Conservation (phyloP, 768 basidiomycete species). For the Paxillus involutus region DNA sequence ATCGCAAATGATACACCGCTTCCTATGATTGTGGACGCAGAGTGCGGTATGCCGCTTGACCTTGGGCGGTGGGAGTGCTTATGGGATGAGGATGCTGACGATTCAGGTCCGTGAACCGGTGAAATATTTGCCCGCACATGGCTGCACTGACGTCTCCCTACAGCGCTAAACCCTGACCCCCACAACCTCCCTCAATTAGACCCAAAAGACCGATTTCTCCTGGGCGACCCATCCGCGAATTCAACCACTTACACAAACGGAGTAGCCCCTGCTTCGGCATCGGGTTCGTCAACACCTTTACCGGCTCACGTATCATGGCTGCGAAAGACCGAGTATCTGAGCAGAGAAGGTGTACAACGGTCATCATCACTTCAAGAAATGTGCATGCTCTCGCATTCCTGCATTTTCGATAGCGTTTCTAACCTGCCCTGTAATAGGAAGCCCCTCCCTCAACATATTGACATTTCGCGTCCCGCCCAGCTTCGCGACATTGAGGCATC, state of each 20-base stretch:
- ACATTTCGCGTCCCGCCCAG: conserved; percentile 74
- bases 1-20: conserved; percentile 79
- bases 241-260: conserved; percentile 43
- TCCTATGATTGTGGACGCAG: conserved; percentile 96
- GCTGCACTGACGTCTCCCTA: neutral
- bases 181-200: conserved; percentile 60
- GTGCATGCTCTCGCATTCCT: conserved; percentile 38
- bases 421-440: conserved; percentile 37
- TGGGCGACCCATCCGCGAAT: conserved; percentile 61
- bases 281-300: conserved; percentile 44
- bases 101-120: conserved; percentile 50
- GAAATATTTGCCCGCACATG: neutral
- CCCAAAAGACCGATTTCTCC: conserved; percentile 73
- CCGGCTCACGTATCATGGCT: conserved; percentile 83
- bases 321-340: conserved; percentile 89
- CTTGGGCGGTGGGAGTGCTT: conserved; percentile 78
- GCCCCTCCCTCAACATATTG: conserved; percentile 50
- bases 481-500: conserved; percentile 78
- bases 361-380: conserved; percentile 46
- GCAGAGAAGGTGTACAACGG: conserved; percentile 54
- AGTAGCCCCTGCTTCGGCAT: conserved; percentile 30
- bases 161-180: conserved; percentile 68
- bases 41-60: conserved; percentile 95
- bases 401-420: neutral
- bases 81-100: conserved; percentile 78